phyloP scores from a whole-genome alignment of 345 rosid species.

The Arabidopsis suecica region DNA sequence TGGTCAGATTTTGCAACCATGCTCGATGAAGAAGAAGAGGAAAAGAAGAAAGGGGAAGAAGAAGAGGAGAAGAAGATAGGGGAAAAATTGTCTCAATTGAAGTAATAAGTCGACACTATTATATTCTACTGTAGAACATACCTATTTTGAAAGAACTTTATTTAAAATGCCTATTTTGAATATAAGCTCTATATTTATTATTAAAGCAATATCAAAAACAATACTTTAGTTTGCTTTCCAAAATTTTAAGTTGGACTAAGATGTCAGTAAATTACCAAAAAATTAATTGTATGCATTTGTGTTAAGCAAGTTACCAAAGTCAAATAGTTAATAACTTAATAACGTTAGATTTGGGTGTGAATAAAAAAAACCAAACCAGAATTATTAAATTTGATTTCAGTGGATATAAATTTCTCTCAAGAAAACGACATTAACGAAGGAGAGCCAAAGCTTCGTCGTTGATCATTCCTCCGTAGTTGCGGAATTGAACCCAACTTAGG shows the following conservation, averaged over 20 bases:
- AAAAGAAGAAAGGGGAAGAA: no score
- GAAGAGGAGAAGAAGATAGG: no score
- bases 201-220: background rate
- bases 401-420: background rate
- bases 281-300: background rate
- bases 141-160: no score
- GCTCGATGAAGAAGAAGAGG: no score
- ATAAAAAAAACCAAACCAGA: background rate
- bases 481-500: conserved; percentile 7
- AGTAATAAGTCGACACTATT: no score
- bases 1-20: no score
- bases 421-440: conserved; percentile 38
- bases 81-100: no score
- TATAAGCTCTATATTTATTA: no score
- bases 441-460: conserved; percentile 21
- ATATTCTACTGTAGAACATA: no score
- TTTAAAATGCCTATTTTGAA: no score
- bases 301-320: background rate
- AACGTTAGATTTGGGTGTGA: background rate
- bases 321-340: conserved; percentile 9
- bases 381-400: background rate
- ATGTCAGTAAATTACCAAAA: background rate
- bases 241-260: background rate
- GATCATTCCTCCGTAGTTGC: conserved; percentile 2
- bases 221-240: background rate